These are phyloP conservation scores for Zygosaccharomyces kombuchaensis DNA, from an alignment of 805 yeast species.

Conservation along the genomic window DNA sequence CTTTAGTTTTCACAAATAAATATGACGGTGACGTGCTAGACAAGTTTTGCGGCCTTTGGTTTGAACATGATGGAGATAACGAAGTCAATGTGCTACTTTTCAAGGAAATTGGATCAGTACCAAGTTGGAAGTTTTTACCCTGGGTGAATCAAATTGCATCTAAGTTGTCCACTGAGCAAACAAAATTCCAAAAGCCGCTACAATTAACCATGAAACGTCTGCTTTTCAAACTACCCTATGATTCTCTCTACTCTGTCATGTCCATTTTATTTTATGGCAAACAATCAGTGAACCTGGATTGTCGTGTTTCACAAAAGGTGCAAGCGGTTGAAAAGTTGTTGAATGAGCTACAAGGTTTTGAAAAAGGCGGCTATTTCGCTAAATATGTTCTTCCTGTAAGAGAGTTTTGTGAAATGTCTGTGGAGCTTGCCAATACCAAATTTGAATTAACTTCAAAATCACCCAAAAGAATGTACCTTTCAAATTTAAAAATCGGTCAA, in stretches of 20 bases:
- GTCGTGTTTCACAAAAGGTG: conserved; percentile 42
- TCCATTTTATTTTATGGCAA: conserved; percentile 49
- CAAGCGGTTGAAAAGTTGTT: conserved; percentile 51
- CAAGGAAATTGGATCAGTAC: conserved; percentile 40
- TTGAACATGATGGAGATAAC: conserved; percentile 50
- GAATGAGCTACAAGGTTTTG: conserved; percentile 34
- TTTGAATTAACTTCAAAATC: conserved; percentile 16
- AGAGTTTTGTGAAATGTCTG: conserved; percentile 46
- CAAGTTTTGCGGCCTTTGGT: conserved; percentile 79
- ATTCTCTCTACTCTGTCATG: conserved; percentile 58
- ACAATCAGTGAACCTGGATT: conserved; percentile 35
- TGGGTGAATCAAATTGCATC: conserved; percentile 86
- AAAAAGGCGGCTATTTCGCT: conserved; percentile 24
- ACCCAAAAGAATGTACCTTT: conserved; percentile 22
- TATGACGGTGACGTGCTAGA: conserved; percentile 58
- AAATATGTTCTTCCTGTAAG: conserved; percentile 44
- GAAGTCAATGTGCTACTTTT: conserved; percentile 42
- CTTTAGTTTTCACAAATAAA: conserved; percentile 43
- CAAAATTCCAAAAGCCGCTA: conserved; percentile 53
- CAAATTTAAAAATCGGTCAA: conserved; percentile 39
- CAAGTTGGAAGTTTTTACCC: conserved; percentile 60
- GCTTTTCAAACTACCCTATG: conserved; percentile 63
- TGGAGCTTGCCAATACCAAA: conserved; percentile 48
- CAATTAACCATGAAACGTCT: conserved; percentile 44
- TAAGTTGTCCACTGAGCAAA: conserved; percentile 47